Base-by-base conservation (phyloP, 2,329 filamentous ascomycete species). In the Diaporthe sp. region DNA sequence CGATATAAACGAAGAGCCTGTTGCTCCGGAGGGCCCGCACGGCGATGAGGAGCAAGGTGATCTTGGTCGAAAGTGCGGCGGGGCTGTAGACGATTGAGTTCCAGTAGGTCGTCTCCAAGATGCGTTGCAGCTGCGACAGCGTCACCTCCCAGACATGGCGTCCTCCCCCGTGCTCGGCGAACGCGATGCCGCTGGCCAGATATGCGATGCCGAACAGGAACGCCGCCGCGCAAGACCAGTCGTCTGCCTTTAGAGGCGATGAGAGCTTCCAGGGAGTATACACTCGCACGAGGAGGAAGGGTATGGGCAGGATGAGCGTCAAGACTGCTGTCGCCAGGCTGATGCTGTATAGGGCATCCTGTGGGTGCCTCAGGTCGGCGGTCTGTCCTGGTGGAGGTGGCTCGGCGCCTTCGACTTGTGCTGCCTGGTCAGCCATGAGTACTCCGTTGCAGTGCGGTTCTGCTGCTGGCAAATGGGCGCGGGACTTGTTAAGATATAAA, bases 81-180 rank as follows among this genome's bases (percentile, higher is more conserved):
- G 60, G 39, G 39, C n/a, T 31, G 60, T 62, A 62, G n/a, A 62
- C 39, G 39, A 62, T 31, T 0, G 39, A 44, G 39, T 44, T 44
- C 60, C 60, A 62, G 7, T 62, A 62, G 39, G 60, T 62, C 39
- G 60, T 62, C 60, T 44, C 39, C 39, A 62, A n/a, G 25, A 62
- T 44, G 0, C 15, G 39, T 22, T 44, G 60, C 22, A 44, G 60
- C 25, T 62, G 60, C 39, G 39, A 28, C 6, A 4, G 5, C n/a
- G 60, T 62, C 4, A 62, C 60, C n/a, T 62, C 39, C 60, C 60
- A 62, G 39, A 62, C 39, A 3, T 62, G 60, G 12, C 31, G 60
- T 3, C 60, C 60, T 4, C 60, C 60, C 2, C 60, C 60, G n/a
- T 62, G 60, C 25, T 44, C 37, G 7, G 60, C 37, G 60, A 62